Evolutionary conservation across 345 rosid genomes (phyloP).

Genomic region (Populus euphratica): DNA sequence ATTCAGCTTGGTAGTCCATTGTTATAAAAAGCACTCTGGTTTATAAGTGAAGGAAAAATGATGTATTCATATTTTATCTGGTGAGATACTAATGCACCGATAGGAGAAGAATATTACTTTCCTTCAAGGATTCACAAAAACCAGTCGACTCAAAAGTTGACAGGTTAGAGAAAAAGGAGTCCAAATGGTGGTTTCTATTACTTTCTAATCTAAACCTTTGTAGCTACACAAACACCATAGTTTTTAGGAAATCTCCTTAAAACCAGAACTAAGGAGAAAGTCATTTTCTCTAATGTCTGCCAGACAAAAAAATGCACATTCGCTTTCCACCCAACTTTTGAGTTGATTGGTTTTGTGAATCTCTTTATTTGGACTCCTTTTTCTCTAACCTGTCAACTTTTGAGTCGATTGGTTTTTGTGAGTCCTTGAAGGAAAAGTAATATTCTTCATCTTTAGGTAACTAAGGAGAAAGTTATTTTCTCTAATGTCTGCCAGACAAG

Average conservation of each 20-base stretch:
- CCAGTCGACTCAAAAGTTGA: neutral
- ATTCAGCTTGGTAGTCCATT: conserved; percentile 10
- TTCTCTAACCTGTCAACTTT: neutral
- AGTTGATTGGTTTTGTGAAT: neutral
- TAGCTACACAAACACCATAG: neutral
- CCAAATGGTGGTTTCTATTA: neutral
- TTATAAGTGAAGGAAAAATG: neutral
- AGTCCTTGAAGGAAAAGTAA: neutral
- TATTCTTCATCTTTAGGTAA: neutral
- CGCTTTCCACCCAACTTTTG: neutral
- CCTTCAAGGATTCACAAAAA: neutral
- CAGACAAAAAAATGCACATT: neutral
- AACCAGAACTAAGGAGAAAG: neutral
- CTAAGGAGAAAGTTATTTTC: neutral
- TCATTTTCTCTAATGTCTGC: neutral
- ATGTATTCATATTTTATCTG: too few species aligned
- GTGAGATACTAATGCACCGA: neutral
- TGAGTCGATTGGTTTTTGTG: neutral
- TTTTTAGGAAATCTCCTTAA: neutral
- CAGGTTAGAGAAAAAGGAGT: neutral
- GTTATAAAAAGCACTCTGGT: neutral
- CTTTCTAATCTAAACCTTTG: neutral
- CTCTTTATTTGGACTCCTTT: neutral
- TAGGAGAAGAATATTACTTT: neutral
- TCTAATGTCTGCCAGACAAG: neutral